phyloP scores from a whole-genome alignment of 345 rosid genomes.

The Eucalyptus pumila region DNA sequence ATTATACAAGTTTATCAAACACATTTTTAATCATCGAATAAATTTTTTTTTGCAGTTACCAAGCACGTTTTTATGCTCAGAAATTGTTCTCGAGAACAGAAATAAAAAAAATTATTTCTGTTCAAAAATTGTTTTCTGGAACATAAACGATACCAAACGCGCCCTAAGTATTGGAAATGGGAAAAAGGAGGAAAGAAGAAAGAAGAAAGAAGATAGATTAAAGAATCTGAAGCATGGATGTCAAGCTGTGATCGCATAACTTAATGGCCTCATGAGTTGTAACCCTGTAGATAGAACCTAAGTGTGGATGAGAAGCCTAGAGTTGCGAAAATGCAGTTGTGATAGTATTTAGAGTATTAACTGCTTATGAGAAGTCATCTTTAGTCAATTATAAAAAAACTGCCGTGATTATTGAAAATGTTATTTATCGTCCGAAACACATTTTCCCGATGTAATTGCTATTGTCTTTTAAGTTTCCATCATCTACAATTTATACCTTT shows the following conservation, averaged over 20 bases:
- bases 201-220: neutral
- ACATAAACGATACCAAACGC: accelerated
- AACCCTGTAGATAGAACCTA: neutral
- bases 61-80: accelerated
- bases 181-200: neutral
- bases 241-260: neutral
- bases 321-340: neutral
- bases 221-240: neutral
- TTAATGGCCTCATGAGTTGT: neutral
- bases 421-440: neutral
- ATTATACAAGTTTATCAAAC: too few species aligned
- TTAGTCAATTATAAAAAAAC: too few species aligned
- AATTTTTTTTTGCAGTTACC: too few species aligned
- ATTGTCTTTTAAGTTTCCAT: neutral
- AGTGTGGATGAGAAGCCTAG: neutral
- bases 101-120: too few species aligned
- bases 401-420: too few species aligned
- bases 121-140: accelerated
- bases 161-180: neutral
- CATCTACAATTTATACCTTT: neutral
- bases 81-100: accelerated
- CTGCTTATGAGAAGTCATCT: neutral
- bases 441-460: neutral
- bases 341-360: neutral
- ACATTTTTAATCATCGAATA: too few species aligned